phyloP scores from a whole-genome alignment of 352 stramenopile species.

The Globisporangium emineosum region DNA sequence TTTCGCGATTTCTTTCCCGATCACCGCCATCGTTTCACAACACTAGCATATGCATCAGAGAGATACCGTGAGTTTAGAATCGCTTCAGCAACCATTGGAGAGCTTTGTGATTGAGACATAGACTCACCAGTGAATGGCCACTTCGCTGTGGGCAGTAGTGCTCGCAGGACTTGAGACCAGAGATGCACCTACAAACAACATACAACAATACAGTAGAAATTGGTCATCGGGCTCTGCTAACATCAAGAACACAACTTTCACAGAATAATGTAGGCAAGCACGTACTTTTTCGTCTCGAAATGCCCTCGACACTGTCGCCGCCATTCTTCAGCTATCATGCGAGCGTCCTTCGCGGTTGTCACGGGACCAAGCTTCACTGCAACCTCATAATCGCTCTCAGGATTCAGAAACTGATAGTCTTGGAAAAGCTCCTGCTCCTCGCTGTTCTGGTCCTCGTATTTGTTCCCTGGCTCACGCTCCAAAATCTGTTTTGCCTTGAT shows the following conservation, averaged over 20 bases:
- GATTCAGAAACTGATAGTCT: conserved; percentile 82
- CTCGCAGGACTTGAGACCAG: conserved; percentile 38
- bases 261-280: neutral
- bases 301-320: conserved; percentile 39
- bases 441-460: conserved; percentile 79
- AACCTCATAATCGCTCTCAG: conserved; percentile 72
- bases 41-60: conserved; percentile 33
- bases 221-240: too few relatives aligned
- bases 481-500: conserved; percentile 60
- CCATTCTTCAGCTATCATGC: conserved; percentile 60
- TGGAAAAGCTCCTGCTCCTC: conserved; percentile 82
- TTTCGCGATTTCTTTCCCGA: conserved; percentile 66
- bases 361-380: conserved; percentile 72
- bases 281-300: conserved; percentile 53
- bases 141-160: conserved; percentile 65
- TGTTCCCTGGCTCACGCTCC: conserved; percentile 78
- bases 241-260: neutral
- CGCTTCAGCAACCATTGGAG: neutral
- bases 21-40: conserved; percentile 50
- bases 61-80: neutral
- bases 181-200: conserved; percentile 39
- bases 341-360: conserved; percentile 34
- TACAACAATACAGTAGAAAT: neutral
- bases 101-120: neutral
- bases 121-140: conserved; percentile 63